A percentile compares a stretch with the other conserved stretches of the same genome.
Evolutionary conservation across 257 asterid genomes (phyloP).

Genomic region (Rehmannia glutinosa): DNA sequence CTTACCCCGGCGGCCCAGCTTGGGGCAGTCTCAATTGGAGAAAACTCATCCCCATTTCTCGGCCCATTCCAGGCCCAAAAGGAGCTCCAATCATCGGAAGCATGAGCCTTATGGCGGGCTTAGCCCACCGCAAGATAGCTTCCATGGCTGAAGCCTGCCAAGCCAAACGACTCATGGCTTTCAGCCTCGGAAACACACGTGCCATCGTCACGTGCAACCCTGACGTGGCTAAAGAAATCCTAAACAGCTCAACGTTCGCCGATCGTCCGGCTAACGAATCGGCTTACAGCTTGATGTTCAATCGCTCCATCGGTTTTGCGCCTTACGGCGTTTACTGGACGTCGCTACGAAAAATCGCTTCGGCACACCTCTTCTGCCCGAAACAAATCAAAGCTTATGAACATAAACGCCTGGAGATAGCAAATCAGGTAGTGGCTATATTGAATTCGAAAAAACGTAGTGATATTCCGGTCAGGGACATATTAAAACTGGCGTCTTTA

Average conservation of each 20-base stretch:
- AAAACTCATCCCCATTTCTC: background rate
- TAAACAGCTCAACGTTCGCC: conserved; percentile 45
- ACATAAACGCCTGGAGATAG: too few species aligned
- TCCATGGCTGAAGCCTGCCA: too few species aligned
- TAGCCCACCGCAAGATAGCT: too few species aligned
- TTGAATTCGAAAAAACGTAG: background rate
- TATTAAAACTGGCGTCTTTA: conserved; percentile 56
- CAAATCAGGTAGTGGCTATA: conserved; percentile 33
- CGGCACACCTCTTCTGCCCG: conserved; percentile 61
- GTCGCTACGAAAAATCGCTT: conserved; percentile 50
- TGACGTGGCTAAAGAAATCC: conserved; percentile 54
- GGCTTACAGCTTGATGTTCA: conserved; percentile 70
- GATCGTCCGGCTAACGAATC: conserved; percentile 72
- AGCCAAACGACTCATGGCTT: too few species aligned
- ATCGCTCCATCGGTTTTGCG: conserved; percentile 66
- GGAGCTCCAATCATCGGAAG: conserved; percentile 60
- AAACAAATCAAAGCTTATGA: conserved; percentile 45
- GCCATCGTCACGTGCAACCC: too few species aligned
- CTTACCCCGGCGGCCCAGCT: conserved; percentile 74
- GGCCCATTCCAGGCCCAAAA: conserved; percentile 63
- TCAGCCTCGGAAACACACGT: too few species aligned
- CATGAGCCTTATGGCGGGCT: too few species aligned
- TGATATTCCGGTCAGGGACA: conserved; percentile 43
- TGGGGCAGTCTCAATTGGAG: conserved; percentile 54
- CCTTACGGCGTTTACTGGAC: too few species aligned